Base-by-base conservation (phyloP, 441 rosid genomes). In the Populus hybrid region DNA sequence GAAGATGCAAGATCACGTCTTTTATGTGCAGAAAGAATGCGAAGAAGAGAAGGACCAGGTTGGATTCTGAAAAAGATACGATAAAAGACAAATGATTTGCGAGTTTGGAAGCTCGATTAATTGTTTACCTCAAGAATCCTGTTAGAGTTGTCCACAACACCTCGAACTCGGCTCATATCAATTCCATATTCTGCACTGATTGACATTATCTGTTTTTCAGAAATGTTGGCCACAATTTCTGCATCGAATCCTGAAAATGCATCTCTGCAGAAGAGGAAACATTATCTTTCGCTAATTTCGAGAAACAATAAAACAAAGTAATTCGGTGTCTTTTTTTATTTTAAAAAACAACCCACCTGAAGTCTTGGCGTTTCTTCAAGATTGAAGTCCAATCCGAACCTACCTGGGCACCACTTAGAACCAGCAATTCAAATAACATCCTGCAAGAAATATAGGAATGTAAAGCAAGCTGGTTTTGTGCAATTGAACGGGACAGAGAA, bases 361-460 rank as follows among this genome's bases (percentile, higher is more conserved):
- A 90, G 69, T 86, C 86, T 68, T 88, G 88, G 46, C 98, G 91
- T 87, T 87, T 92, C 79, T 87, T 89, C 76, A 91, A 81, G 80
- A 92, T 90, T 78, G 96, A 91, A n/a, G 91, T 86, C 98, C 98
- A 94, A 63, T 93, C 95, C 18, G 95, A 93, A 28, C 97, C 98
- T 54, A 93, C 97, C 78, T 92, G 96, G 70, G 96, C 93, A 20
- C 95, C 91, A 32, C 90, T 89, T 38, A 94, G 83, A 26, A 87
- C 90, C 28, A 94, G 87, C 85, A 94, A 78, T 81, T 94, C 98
- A 63, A 93, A 89, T 67, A 94, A 81, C 85, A 76, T 74, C 85
- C 97, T 92, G 92, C 61, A 74, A 40, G 38, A 65, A 54, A 73
- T 50, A 69, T 64, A 23, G 28, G 23, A 76, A 42, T 50, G 21